Evolutionary conservation across 352 stramenopile species (phyloP).

Genomic region (Pythium aphanidermatum): DNA sequence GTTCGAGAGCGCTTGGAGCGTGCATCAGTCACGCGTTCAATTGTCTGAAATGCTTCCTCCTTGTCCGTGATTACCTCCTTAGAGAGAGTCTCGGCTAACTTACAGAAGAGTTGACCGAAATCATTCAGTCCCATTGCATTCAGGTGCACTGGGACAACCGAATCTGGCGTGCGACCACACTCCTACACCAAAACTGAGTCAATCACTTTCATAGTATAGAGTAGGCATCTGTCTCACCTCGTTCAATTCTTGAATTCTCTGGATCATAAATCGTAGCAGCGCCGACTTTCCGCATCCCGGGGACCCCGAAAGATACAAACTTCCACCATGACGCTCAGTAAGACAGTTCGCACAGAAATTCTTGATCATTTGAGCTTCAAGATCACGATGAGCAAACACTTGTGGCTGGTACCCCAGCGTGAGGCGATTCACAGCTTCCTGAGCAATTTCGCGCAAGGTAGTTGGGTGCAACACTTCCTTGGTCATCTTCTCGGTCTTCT

Average conservation of each 20-base stretch:
- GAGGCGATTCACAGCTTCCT: constrained; percentile 41
- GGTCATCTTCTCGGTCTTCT: constrained; percentile 14
- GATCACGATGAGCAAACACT: constrained; percentile 51
- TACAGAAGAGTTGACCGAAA: constrained; percentile 39
- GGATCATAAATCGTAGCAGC: constrained; percentile 48
- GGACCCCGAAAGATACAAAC: constrained; percentile 72
- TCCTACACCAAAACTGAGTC: not conserved
- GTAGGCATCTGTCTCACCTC: too few species aligned
- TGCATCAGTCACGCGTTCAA: constrained; percentile 44
- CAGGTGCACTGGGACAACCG: constrained; percentile 47
- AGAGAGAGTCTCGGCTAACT: constrained; percentile 50
- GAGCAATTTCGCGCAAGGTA: constrained; percentile 16
- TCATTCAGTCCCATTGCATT: constrained; percentile 71
- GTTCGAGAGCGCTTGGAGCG: constrained; percentile 43
- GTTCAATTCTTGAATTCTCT: constrained; percentile 44
- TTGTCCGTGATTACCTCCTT: constrained; percentile 33
- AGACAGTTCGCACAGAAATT: constrained; percentile 63
- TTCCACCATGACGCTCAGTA: constrained; percentile 35
- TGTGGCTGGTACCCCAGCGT: constrained; percentile 37
- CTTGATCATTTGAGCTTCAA: constrained; percentile 43
- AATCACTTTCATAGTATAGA: not conserved
- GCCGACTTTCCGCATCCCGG: constrained; percentile 78
- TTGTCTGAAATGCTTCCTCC: constrained; percentile 56
- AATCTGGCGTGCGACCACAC: constrained; percentile 12
- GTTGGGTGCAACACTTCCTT: not conserved